A percentile compares a stretch with the other conserved stretches of the same genome.
Evolutionary conservation across 129 eudicot genomes (phyloP).

Genomic region (Rutidosis leptorrhynchoides): DNA sequence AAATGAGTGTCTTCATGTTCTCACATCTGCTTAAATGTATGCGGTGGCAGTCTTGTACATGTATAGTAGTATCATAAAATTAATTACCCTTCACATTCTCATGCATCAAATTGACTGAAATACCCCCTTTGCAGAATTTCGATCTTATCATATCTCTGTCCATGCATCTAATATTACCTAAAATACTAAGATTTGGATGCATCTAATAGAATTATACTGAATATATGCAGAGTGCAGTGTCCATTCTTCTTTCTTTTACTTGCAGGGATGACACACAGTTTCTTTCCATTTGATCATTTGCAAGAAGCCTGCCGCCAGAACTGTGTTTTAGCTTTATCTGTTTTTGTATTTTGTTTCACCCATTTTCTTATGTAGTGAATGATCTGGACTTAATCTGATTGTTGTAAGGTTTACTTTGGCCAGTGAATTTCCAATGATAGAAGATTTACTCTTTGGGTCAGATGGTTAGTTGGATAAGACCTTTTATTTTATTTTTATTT

Average conservation of each 20-base stretch:
- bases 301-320: background rate
- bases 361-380: background rate
- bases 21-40: slow-evolving; percentile 31
- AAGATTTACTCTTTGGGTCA: background rate
- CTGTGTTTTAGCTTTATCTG: background rate
- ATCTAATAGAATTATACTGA: background rate
- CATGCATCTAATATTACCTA: background rate
- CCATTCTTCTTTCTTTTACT: slow-evolving; percentile 8
- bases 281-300: slow-evolving; percentile 7
- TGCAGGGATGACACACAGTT: slow-evolving; percentile 22
- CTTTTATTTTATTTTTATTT: no score
- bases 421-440: background rate
- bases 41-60: slow-evolving; percentile 53
- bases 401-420: background rate
- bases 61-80: slow-evolving; percentile 46
- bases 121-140: slow-evolving; percentile 21
- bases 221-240: slow-evolving; percentile 22
- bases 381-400: slow-evolving; percentile 1
- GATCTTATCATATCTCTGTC: background rate
- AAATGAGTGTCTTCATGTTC: slow-evolving; percentile 32
- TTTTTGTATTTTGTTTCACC: background rate
- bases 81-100: slow-evolving; percentile 33
- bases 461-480: no score
- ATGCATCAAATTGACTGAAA: slow-evolving; percentile 27
- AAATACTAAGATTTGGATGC: slow-evolving; percentile 7